Evolutionary conservation across 257 asterid species (phyloP).

Genomic region (Capsicum rhomboideum): DNA sequence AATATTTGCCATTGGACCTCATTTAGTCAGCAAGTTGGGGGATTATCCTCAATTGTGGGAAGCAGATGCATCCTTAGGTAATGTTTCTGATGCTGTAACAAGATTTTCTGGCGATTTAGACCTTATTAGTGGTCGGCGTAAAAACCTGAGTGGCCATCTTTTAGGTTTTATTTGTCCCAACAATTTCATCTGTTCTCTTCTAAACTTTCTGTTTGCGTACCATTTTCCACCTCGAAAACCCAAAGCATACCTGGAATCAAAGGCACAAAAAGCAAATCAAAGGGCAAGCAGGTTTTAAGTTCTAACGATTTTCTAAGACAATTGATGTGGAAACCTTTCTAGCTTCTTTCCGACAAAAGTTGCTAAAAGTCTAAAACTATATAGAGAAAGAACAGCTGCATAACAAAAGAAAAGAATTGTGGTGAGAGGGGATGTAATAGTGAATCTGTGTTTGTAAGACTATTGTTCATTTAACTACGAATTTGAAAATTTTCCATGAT

Average conservation of each 20-base stretch:
- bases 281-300: background rate
- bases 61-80: background rate
- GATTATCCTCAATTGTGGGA: background rate
- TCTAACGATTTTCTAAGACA: background rate
- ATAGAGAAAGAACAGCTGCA: background rate
- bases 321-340: background rate
- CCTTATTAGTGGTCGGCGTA: conserved; percentile 46
- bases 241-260: conserved; percentile 50
- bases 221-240: conserved; percentile 93
- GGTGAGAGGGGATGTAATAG: background rate
- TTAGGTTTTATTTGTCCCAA: conserved; percentile 54
- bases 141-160: conserved; percentile 58
- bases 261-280: background rate
- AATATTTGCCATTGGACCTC: background rate
- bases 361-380: background rate
- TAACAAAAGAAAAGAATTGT: background rate
- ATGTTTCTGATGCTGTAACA: conserved; percentile 30
- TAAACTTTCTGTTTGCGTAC: conserved; percentile 46
- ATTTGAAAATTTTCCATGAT: background rate
- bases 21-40: background rate
- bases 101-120: conserved; percentile 23
- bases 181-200: conserved; percentile 69
- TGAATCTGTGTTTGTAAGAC: background rate
- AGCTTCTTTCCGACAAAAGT: background rate
- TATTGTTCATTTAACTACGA: background rate